Evolutionary conservation across 768 basidiomycete species (phyloP), one percentile per base, ranked within the genome.

Genomic region (Russula lepida): DNA sequence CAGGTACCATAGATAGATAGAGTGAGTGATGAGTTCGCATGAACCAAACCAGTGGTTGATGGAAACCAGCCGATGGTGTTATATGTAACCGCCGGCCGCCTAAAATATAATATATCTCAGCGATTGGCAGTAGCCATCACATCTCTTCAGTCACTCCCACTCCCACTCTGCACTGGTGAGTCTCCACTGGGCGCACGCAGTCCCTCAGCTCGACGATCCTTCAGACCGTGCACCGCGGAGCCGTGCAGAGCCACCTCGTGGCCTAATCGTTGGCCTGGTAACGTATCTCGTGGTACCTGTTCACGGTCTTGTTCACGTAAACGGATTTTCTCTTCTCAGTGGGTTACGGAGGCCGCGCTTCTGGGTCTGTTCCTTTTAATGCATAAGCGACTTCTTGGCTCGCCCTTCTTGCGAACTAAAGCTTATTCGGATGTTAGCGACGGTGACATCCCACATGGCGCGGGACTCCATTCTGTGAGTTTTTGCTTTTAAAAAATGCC

Each of bases 261-360:
- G 6, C 15, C 33, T 27, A 28, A 3, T 33, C 52, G 59, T 60
- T 50, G 59, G 33, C 54, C 46, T 60, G 53, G 59, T 60, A 49
- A 60, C 59, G 48, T 15, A 9, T 23, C 11, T 39, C 25, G 28
- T 54, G 39, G n/a, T 49, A 19, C 46, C 30, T 47, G 35, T 21
- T 27, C 46, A 37, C 43, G 13, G 17, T 13, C 2, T 50, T 3
- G 19, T 32, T 54, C 37, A 25, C 37, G 37, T 39, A 33, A 15
- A 17, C 0, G 8, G 15, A 27, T 55, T 53, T 21, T 4, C 25
- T 23, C 11, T 15, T 21, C 9, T 2, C 15, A 47, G 35, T 1
- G 6, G 4, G 4, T 54, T 52, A 27, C 28, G 27, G 48, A 27
- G 17, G 28, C 48, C 48, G 48, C 12, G 6, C 27, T 28, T 48